These are phyloP conservation scores for Tieghemostelium lacteum DNA, from an alignment of 78 protist species.

Conservation along the genomic window DNA sequence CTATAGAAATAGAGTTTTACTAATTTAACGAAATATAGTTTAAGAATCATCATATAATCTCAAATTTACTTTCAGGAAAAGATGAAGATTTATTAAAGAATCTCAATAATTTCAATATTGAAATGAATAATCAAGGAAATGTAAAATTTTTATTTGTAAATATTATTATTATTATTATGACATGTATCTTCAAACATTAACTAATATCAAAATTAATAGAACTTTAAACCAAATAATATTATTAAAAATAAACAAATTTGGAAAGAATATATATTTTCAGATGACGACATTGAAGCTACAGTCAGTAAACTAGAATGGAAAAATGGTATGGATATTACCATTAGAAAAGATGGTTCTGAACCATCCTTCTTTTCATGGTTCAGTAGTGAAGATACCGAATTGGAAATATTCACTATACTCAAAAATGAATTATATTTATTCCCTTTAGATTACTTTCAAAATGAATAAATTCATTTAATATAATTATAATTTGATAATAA, in stretches of 20 bases:
- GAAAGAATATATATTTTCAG: constrained; percentile 33
- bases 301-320: constrained; percentile 25
- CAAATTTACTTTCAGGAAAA: constrained; percentile 15
- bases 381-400: constrained; percentile 22
- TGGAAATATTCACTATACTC: constrained; percentile 8
- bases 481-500: too few species aligned
- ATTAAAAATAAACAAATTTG: constrained; percentile 47
- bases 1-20: too few species aligned
- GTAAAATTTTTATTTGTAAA: constrained; percentile 47
- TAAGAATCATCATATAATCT: constrained; percentile 26
- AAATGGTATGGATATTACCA: constrained; percentile 64
- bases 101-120: constrained; percentile 28
- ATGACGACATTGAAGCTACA: background rate
- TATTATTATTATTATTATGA: background rate
- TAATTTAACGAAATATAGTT: too few species aligned
- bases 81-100: too few species aligned
- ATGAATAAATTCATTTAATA: too few species aligned
- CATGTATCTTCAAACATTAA: background rate
- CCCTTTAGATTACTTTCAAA: constrained; percentile 7
- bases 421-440: constrained; percentile 40
- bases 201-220: constrained; percentile 1
- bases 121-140: background rate
- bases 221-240: constrained; percentile 2
- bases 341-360: constrained; percentile 22
- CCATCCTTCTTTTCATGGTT: constrained; percentile 55